Conservation (phyloP, 352 stramenopile species). For the Nothophytophthora sp. region DNA sequence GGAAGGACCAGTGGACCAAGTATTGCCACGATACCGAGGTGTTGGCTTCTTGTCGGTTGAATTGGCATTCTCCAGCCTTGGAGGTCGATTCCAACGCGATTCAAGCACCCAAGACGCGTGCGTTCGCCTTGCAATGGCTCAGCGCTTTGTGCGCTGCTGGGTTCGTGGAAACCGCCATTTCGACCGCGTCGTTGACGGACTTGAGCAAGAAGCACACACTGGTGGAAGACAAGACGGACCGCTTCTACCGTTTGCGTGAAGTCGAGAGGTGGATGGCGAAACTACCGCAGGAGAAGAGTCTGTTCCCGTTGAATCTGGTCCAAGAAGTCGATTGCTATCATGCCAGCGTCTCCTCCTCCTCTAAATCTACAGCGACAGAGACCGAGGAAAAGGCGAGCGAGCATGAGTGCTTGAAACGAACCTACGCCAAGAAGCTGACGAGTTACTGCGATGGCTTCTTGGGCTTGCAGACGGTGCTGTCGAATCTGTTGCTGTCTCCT, state of each 20-base stretch:
- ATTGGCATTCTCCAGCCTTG: constrained; percentile 36
- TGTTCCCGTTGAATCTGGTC: constrained; percentile 71
- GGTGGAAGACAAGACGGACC: constrained; percentile 47
- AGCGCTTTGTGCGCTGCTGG: constrained; percentile 58
- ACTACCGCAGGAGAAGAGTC: constrained; percentile 29
- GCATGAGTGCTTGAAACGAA: not conserved
- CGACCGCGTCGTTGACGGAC: constrained; percentile 10
- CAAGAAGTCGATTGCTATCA: constrained; percentile 58
- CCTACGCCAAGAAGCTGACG: constrained; percentile 63
- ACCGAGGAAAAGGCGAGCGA: not conserved
- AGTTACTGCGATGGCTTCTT: constrained; percentile 57
- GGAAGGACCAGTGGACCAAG: constrained; percentile 54
- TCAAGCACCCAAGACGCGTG: constrained; percentile 30
- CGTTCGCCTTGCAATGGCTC: constrained; percentile 51
- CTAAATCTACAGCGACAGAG: not conserved
- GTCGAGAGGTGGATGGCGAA: constrained; percentile 53
- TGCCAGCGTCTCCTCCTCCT: not conserved
- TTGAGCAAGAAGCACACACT: constrained; percentile 40
- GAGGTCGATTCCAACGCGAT: constrained; percentile 52
- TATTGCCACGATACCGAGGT: constrained; percentile 40
- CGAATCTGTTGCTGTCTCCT: constrained; percentile 43
- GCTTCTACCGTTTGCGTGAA: constrained; percentile 55
- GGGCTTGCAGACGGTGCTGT: constrained; percentile 48
- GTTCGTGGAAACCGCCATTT: constrained; percentile 55
- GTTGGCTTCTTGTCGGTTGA: constrained; percentile 22